A percentile compares a stretch with the other conserved stretches of the same genome.
Conservation (phyloP, 2,329 filamentous ascomycete species). For the Penicillium palitans region DNA sequence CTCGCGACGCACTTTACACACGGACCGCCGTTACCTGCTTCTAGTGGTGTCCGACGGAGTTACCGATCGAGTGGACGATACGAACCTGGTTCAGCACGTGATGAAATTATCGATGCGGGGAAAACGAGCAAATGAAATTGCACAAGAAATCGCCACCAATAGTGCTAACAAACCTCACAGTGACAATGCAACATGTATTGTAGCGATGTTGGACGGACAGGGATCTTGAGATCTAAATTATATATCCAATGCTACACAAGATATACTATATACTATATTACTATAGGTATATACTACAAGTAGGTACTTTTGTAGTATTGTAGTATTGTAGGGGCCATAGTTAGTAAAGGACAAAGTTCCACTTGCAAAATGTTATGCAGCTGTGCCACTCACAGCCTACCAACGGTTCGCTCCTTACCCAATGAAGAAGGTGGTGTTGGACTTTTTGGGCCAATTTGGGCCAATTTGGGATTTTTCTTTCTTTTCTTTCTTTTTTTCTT, state of each 20-base stretch:
- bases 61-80: constrained; percentile 31
- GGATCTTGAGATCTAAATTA: constrained; percentile 15
- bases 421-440: constrained; percentile 27
- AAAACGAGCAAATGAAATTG: constrained; percentile 32
- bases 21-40: constrained; percentile 31
- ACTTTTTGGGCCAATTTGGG: neutral
- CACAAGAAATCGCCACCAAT: constrained; percentile 26
- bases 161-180: constrained; percentile 22
- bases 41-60: constrained; percentile 37
- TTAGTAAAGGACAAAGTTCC: neutral
- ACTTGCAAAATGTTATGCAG: constrained; percentile 21
- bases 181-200: constrained; percentile 38
- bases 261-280: neutral
- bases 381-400: constrained; percentile 11
- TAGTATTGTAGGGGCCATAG: neutral
- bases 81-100: constrained; percentile 32
- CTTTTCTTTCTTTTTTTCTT: neutral
- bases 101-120: constrained; percentile 33
- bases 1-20: constrained; percentile 23
- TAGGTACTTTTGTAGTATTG: no score
- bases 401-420: constrained; percentile 15
- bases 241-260: neutral
- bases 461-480: neutral
- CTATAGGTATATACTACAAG: neutral
- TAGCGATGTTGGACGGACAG: constrained; percentile 34